Evolutionary conservation across 345 rosid genomes (phyloP), one percentile per base, ranked within the genome.

Genomic region (Moricandia moricandioides): DNA sequence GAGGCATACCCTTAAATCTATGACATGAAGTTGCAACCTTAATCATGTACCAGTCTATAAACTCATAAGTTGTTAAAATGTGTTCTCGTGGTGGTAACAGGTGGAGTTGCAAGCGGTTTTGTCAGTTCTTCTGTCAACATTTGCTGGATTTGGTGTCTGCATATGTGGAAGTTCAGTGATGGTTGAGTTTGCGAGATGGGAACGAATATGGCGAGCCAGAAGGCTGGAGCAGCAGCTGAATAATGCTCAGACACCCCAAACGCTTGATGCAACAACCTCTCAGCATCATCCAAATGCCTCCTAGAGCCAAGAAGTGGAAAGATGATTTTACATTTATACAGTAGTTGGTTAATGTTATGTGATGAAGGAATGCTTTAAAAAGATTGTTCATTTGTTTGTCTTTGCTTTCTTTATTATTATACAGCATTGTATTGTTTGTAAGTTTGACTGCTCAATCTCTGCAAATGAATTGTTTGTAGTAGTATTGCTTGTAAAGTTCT

Each of bases 91-190:
- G 70, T 29, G n/a, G 61, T 61, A 27, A 29, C 82, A 91, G 97
- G 87, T 95, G 63, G 59, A 70, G 13, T 69, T 90, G 62, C 92
- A 86, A 82, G 85, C 97, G 18, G 87, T 92, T 71, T 82, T 95
- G 68, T 88, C 97, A 0, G 78, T 90, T 52, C 87, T 90, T 56
- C 85, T 95, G 0, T 89, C 97, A 9, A 87, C 97, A 66, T 90
- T 95, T 78, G 82, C 95, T 1, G 97, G 97, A 34, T 89, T 90
- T 56, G 97, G 97, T 49, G 85, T 89, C 0, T 84, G 96, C 9
- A 91, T 90, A 95, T 86, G 97, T 55, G 88, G 85, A 27, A 88
- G 96, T 72, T 90, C 97, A 16, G 84, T 91, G n/a, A 9, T 89
- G 17, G 85, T 92, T 90, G 99, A 95, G 90, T 75, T 90, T 74